Percentiles rank a stretch among this genome's conserved stretches.
Conservation (phyloP, 202 grass and related monocot genomes). For the Setaria italica region DNA sequence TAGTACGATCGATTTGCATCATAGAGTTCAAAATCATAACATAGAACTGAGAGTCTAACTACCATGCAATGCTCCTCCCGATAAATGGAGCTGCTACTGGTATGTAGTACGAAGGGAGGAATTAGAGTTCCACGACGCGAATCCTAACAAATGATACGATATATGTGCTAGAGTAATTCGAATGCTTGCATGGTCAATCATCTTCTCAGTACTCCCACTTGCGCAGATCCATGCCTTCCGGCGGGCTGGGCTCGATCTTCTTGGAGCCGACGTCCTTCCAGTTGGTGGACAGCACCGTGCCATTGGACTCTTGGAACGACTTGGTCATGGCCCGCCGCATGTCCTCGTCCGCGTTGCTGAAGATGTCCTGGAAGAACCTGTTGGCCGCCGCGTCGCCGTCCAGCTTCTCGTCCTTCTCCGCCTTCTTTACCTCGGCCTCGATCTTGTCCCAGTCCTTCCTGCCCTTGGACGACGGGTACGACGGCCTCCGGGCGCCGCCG, state of each 20-base stretch:
- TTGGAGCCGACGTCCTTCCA: slow-evolving; percentile 36
- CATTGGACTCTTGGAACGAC: slow-evolving; percentile 31
- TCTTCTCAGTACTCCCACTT: slow-evolving; percentile 11
- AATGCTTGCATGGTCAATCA: neutral
- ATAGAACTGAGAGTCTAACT: neutral
- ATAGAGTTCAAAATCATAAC: neutral
- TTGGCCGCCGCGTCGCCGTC: slow-evolving; percentile 30
- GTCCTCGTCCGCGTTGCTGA: slow-evolving; percentile 21
- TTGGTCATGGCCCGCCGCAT: slow-evolving; percentile 32
- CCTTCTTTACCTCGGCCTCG: slow-evolving; percentile 32
- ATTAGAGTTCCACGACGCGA: no score
- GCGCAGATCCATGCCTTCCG: slow-evolving; percentile 23
- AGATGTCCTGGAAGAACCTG: slow-evolving; percentile 29
- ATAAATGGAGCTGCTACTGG: no score
- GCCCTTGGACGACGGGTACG: slow-evolving; percentile 27
- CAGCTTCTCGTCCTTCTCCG: slow-evolving; percentile 34
- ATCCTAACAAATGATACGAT: neutral
- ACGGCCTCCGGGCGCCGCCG: neutral
- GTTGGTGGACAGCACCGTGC: slow-evolving; percentile 20
- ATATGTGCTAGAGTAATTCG: neutral
- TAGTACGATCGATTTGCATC: neutral
- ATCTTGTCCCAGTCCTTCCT: slow-evolving; percentile 42
- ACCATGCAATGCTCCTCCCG: no score
- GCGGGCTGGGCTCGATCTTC: slow-evolving; percentile 27
- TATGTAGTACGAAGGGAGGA: no score